A percentile compares a stretch with the other conserved stretches of the same genome.
phyloP scores from a whole-genome alignment of 2,329 filamentous ascomycete species.

The Penicillium hesseltinei region DNA sequence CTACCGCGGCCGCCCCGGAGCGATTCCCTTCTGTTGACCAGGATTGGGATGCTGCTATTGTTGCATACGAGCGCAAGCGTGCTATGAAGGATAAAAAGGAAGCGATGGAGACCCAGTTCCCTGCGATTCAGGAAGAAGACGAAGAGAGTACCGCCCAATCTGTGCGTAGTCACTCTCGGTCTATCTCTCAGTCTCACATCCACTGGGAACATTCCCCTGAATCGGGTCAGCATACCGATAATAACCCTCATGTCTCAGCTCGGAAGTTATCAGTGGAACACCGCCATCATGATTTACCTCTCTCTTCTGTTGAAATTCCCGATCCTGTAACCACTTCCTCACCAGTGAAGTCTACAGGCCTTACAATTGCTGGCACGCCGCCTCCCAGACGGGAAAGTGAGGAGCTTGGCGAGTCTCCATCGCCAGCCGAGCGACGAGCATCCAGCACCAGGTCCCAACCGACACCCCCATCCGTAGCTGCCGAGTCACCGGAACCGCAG shows the following conservation, averaged over 20 bases:
- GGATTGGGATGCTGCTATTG: conserved; percentile 33
- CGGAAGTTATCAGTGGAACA: not conserved
- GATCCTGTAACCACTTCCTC: not conserved
- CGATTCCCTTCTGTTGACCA: conserved; percentile 37
- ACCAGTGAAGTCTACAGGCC: not conserved
- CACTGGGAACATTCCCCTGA: not conserved
- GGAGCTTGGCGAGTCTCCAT: conserved; percentile 28
- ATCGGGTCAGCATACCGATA: not conserved
- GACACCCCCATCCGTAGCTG: not conserved
- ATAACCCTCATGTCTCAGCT: not conserved
- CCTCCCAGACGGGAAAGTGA: conserved; percentile 24
- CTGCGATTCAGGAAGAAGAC: conserved; percentile 15
- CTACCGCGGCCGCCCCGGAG: conserved; percentile 21
- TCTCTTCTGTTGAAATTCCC: conserved; percentile 27
- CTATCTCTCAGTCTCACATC: not conserved
- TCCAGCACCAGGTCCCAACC: conserved; percentile 1
- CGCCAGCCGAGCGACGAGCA: conserved; percentile 5
- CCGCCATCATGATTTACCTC: conserved; percentile 23
- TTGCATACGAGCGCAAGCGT: conserved; percentile 19
- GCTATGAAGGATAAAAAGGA: conserved; percentile 15
- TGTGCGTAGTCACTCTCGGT: not conserved
- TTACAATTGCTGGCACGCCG: conserved; percentile 20
- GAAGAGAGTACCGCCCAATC: not conserved
- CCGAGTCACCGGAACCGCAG: not conserved
- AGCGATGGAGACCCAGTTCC: conserved; percentile 5